Base-by-base conservation (phyloP, 2,329 filamentous ascomycete genomes). In the Nemania sp. region DNA sequence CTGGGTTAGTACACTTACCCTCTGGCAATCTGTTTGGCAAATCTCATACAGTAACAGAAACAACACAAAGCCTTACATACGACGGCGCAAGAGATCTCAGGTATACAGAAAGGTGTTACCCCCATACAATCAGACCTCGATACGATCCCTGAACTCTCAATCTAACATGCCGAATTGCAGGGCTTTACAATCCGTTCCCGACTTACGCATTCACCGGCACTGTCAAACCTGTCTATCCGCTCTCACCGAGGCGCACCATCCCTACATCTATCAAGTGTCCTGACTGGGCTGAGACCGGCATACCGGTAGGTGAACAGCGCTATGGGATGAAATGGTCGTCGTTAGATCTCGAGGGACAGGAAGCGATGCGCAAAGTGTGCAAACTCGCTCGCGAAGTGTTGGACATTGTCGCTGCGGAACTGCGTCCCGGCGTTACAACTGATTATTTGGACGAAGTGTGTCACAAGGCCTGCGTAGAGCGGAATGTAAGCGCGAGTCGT, bases 361-460 rank as follows among this genome's bases (percentile, higher is more conserved):
- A 94, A 69, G 90, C 84, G 43, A 98, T 99, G 95, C 88, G 93
- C 69, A 96, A 93, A 76, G 92, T 95, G 48, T 97, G 94, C 77
- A 85, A 86, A 50, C 77, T 97, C 60, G 90, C 90, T 20, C 84
- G 95, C 73, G 94, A 99, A 79, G 92, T 98, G 13, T 80, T 99
- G 63, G 95, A 99, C 76, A 90, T 96, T 72, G 92, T 92, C 1
- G 95, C 92, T 0, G 86, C 88, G 13, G 94, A 89, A 49, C 79
- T 90, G 47, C 89, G 88, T 72, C 94, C 94, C n/a, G 95, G 95
- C 48, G 88, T 97, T 34, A 97, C 94, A 5, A 98, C 95, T 5
- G 95, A 99, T 73, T 88, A 95, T 70, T 91, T 99, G 60, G 95
- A 99, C 73, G 90, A 96, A 77, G 82, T 98, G 63, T 93, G 97